Percentiles rank a stretch among this genome's conserved stretches.
Evolutionary conservation across 2,329 filamentous ascomycete genomes (phyloP).

Genomic region (Apiospora saccharicola): DNA sequence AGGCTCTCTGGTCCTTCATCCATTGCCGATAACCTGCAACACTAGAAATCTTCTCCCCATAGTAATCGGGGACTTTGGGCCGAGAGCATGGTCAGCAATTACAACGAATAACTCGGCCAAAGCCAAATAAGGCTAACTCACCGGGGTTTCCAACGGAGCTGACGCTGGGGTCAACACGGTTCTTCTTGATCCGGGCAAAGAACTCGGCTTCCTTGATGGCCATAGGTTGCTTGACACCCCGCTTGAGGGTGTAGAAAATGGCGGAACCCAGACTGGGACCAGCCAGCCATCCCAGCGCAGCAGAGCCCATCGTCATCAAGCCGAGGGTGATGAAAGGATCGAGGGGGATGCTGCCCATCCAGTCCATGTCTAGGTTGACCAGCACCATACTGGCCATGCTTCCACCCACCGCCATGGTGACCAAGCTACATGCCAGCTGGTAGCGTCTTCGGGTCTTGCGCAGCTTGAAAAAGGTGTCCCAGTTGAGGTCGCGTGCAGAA

Average conservation of each 20-base stretch:
- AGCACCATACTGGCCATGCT: conserved; percentile 70
- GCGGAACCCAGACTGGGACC: conserved; percentile 84
- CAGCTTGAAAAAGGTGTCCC: conserved; percentile 93
- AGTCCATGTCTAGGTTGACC: conserved; percentile 75
- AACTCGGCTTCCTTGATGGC: conserved; percentile 91
- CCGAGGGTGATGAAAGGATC: conserved; percentile 90
- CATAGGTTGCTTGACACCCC: conserved; percentile 75
- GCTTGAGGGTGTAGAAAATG: conserved; percentile 79
- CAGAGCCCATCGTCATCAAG: conserved; percentile 77
- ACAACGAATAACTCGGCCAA: background rate
- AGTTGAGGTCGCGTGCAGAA: conserved; percentile 64
- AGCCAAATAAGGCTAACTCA: conserved; percentile 39
- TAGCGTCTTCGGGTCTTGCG: conserved; percentile 85
- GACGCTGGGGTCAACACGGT: conserved; percentile 88
- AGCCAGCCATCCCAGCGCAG: conserved; percentile 85
- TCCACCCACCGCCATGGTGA: conserved; percentile 69
- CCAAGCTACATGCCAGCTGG: conserved; percentile 79
- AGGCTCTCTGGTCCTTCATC: conserved; percentile 97
- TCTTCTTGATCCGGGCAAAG: conserved; percentile 88
- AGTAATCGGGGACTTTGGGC: conserved; percentile 85
- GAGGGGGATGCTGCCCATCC: conserved; percentile 75
- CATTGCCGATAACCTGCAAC: conserved; percentile 91
- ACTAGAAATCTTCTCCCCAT: conserved; percentile 97
- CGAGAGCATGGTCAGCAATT: conserved; percentile 15
- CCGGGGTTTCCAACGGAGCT: conserved; percentile 89